These are phyloP conservation scores for Dryadomyces quercivorus DNA, from an alignment of 2,329 filamentous ascomycete species.

Conservation along the genomic window DNA sequence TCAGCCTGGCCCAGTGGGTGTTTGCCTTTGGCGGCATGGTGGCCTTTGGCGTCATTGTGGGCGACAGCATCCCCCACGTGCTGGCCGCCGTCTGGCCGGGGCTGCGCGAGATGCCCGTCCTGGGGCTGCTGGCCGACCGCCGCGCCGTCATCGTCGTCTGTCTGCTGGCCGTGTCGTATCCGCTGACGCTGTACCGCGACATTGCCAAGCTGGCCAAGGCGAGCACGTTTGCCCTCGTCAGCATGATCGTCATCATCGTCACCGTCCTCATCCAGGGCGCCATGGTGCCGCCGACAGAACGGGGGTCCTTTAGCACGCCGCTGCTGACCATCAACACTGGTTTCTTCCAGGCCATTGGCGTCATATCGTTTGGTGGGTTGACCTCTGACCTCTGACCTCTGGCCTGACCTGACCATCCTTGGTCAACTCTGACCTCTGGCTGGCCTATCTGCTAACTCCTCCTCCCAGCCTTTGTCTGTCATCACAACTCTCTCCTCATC, in stretches of 20 bases:
- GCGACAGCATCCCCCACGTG: conserved; percentile 91
- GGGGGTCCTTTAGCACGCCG: conserved; percentile 58
- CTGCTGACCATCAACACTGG: conserved; percentile 72
- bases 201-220: conserved; percentile 98
- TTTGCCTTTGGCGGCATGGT: conserved; percentile 99
- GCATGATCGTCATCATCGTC: conserved; percentile 81
- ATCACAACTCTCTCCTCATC: conserved; percentile 95
- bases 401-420: no score
- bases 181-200: conserved; percentile 85
- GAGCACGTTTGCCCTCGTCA: conserved; percentile 81
- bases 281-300: conserved; percentile 56
- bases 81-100: conserved; percentile 70
- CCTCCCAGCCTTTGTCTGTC: conserved; percentile 48
- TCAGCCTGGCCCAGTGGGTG: conserved; percentile 84
- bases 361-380: conserved; percentile 83
- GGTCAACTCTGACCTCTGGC: no score
- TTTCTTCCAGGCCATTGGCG: conserved; percentile 90
- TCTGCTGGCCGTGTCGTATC: conserved; percentile 75
- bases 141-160: conserved; percentile 80
- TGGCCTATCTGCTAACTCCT: background rate
- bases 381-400: no score
- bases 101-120: conserved; percentile 56
- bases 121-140: conserved; percentile 73
- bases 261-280: conserved; percentile 79
- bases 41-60: conserved; percentile 93